phyloP scores from a whole-genome alignment of 345 rosid genomes.

The Bruguiera gymnorhiza region DNA sequence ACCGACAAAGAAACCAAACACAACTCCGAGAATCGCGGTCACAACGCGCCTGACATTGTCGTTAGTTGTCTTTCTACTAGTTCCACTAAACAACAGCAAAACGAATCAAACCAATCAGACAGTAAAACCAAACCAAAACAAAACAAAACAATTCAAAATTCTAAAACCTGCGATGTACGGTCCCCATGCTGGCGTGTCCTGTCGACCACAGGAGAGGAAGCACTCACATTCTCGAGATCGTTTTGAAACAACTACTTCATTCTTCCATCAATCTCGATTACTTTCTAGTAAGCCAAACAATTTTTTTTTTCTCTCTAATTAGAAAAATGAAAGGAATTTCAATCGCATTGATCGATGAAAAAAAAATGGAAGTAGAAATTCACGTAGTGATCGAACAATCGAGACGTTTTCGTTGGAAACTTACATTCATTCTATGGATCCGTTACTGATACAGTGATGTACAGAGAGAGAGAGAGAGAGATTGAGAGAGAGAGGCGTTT shows the following conservation, averaged over 20 bases:
- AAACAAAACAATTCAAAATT: not conserved
- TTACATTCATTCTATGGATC: no score
- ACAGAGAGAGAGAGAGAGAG: no score
- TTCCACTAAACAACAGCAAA: constrained; percentile 46
- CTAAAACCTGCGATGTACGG: constrained; percentile 61
- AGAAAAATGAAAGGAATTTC: no score
- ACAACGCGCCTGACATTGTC: constrained; percentile 45
- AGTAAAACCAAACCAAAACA: constrained; percentile 1
- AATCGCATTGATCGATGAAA: no score
- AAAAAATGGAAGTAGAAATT: no score
- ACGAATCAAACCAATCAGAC: constrained; percentile 1
- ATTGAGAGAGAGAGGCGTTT: no score
- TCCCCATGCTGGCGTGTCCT: constrained; percentile 42
- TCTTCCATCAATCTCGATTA: constrained; percentile 17
- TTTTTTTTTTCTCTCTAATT: no score
- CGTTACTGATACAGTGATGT: no score
- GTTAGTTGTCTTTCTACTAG: constrained; percentile 53
- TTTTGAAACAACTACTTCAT: constrained; percentile 24
- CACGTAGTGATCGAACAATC: no score
- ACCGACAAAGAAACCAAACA: constrained; percentile 76
- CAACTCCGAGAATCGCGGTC: constrained; percentile 53
- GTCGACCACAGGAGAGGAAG: constrained; percentile 18
- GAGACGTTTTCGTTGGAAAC: no score
- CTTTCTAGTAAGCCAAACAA: no score
- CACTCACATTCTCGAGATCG: constrained; percentile 27